Evolutionary conservation across 768 basidiomycete genomes (phyloP).

Genomic region (Rhodotorula paludigena): DNA sequence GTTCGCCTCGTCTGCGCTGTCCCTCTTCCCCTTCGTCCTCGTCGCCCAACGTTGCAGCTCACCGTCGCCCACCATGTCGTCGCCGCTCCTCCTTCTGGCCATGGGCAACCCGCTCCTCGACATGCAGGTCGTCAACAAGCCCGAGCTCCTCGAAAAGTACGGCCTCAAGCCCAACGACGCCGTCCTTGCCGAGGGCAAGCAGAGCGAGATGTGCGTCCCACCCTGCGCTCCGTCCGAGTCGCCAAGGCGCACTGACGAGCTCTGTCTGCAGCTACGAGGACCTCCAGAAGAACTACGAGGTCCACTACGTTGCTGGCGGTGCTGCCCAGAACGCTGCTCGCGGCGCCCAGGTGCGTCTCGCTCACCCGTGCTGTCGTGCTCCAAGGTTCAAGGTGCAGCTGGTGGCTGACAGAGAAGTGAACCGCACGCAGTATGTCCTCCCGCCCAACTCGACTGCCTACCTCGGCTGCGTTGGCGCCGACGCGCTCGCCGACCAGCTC

Average conservation of each 20-base stretch:
- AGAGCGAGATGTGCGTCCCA: constrained; percentile 67
- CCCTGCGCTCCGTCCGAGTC: neutral
- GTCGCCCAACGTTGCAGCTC: no score
- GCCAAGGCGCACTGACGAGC: neutral
- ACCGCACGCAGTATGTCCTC: constrained; percentile 71
- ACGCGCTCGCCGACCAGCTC: constrained; percentile 83
- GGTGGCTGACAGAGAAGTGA: no score
- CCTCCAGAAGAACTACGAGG: constrained; percentile 64
- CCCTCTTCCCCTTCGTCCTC: no score
- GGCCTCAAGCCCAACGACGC: constrained; percentile 89
- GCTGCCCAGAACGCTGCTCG: constrained; percentile 95
- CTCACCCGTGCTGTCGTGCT: neutral
- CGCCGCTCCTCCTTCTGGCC: constrained; percentile 61
- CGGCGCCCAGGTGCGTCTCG: constrained; percentile 69
- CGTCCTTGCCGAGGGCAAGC: constrained; percentile 85
- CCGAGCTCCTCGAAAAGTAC: constrained; percentile 81
- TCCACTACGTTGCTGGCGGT: constrained; percentile 92
- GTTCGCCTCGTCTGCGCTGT: neutral
- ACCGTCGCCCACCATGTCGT: constrained; percentile 39
- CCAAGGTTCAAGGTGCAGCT: no score
- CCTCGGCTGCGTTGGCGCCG: constrained; percentile 88
- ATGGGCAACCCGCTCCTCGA: constrained; percentile 92
- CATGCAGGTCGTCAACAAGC: constrained; percentile 84
- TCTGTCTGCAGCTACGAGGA: constrained; percentile 70
- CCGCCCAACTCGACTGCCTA: constrained; percentile 84